Conservation (phyloP, 148 eudicot species). For the Linanthus parryae region DNA sequence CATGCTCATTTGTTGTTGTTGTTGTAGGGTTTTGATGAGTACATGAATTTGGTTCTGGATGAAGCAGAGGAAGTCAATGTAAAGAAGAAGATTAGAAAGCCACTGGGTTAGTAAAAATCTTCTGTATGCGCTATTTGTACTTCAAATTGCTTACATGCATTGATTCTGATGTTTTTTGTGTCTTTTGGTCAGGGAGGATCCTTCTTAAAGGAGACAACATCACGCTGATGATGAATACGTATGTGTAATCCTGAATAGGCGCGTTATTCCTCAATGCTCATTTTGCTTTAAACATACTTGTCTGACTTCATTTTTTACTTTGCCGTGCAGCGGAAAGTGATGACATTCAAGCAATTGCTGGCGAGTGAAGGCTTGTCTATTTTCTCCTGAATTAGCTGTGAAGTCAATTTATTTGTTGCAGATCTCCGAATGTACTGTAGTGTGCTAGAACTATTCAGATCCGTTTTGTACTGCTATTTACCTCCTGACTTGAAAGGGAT, state of each 20-base stretch:
- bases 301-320: too few relatives aligned
- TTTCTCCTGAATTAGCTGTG: too few relatives aligned
- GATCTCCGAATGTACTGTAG: too few relatives aligned
- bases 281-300: not conserved
- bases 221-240: constrained; percentile 94
- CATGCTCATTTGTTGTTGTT: too few relatives aligned
- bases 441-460: too few relatives aligned
- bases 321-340: too few relatives aligned
- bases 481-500: too few relatives aligned
- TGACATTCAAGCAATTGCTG: too few relatives aligned
- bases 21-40: constrained; percentile 80
- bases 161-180: not conserved
- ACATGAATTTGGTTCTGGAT: constrained; percentile 91
- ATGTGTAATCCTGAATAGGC: constrained; percentile 15
- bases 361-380: too few relatives aligned
- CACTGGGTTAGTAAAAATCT: constrained; percentile 49
- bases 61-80: constrained; percentile 88
- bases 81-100: constrained; percentile 78
- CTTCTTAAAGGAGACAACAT: constrained; percentile 90
- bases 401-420: too few relatives aligned
- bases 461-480: too few relatives aligned
- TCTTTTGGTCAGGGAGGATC: constrained; percentile 62
- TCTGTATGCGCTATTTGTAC: not conserved
- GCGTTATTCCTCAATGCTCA: not conserved
- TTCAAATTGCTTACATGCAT: not conserved